Percentiles rank a stretch among this genome's conserved stretches.
Conservation (phyloP, 768 basidiomycete genomes). For the Lentinula raphanica region DNA sequence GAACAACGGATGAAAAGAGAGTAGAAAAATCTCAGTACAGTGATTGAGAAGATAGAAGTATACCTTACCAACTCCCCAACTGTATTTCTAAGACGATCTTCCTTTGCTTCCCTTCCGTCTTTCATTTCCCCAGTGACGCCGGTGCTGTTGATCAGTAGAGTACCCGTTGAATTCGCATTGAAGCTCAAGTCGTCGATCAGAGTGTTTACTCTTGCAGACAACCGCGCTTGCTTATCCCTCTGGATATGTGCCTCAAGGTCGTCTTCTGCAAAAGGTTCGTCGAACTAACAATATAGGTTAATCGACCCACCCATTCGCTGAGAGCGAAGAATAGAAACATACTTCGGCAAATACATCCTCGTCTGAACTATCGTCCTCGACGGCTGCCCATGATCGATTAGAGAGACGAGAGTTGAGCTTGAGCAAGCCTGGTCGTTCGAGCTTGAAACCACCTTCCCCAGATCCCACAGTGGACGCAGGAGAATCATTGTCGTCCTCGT, state of each 20-base stretch:
- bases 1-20: not conserved
- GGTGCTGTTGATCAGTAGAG: not conserved
- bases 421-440: slow-evolving; percentile 37
- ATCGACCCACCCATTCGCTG: not conserved
- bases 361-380: slow-evolving; percentile 67
- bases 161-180: not conserved
- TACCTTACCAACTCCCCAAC: slow-evolving; percentile 81
- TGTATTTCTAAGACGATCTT: slow-evolving; percentile 76
- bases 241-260: slow-evolving; percentile 89
- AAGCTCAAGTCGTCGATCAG: slow-evolving; percentile 65
- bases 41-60: not conserved
- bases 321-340: slow-evolving; percentile 2
- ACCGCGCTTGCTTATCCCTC: slow-evolving; percentile 87
- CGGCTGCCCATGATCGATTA: slow-evolving; percentile 70
- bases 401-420: slow-evolving; percentile 84
- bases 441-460: not conserved
- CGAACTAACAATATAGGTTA: slow-evolving; percentile 54
- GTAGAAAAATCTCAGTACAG: not conserved
- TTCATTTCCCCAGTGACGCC: not conserved
- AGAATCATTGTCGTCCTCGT: slow-evolving; percentile 58
- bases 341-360: slow-evolving; percentile 98
- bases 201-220: slow-evolving; percentile 76
- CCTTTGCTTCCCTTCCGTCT: slow-evolving; percentile 44
- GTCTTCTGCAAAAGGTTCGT: slow-evolving; percentile 88
- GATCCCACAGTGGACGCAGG: not conserved